Conservation (phyloP, 2,329 filamentous ascomycete species). For the Stagonosporopsis vannaccii region DNA sequence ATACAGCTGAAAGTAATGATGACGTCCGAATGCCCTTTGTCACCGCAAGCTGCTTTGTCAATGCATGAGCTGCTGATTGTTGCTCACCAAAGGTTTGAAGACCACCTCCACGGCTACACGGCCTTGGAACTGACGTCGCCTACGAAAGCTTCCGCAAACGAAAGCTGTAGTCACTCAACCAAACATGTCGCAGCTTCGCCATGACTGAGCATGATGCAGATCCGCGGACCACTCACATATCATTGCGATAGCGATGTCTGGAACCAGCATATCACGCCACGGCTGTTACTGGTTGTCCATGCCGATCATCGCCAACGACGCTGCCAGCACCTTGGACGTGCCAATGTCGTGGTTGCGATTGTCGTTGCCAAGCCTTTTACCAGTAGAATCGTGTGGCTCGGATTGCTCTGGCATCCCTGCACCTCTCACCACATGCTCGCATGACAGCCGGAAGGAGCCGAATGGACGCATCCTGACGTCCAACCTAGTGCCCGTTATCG, state of each 20-base stretch:
- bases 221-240: neutral
- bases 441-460: constrained; percentile 9
- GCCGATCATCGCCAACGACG: neutral
- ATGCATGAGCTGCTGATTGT: neutral
- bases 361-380: constrained; percentile 1
- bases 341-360: constrained; percentile 6
- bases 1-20: neutral
- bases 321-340: neutral
- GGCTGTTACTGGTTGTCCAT: neutral
- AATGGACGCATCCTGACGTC: neutral
- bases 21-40: neutral
- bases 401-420: neutral
- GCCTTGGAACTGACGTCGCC: neutral
- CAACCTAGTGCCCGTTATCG: neutral
- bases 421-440: neutral
- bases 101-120: neutral
- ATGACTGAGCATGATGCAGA: neutral
- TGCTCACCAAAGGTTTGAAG: neutral
- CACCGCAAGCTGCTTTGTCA: neutral
- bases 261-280: neutral
- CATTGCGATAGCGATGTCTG: neutral
- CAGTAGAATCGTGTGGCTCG: neutral
- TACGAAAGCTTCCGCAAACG: neutral
- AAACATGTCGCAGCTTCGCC: neutral
- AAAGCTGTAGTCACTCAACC: neutral